Evolutionary conservation across 352 stramenopile genomes (phyloP), one percentile per base, ranked within the genome.

Genomic region (Pythium folliculosum): DNA sequence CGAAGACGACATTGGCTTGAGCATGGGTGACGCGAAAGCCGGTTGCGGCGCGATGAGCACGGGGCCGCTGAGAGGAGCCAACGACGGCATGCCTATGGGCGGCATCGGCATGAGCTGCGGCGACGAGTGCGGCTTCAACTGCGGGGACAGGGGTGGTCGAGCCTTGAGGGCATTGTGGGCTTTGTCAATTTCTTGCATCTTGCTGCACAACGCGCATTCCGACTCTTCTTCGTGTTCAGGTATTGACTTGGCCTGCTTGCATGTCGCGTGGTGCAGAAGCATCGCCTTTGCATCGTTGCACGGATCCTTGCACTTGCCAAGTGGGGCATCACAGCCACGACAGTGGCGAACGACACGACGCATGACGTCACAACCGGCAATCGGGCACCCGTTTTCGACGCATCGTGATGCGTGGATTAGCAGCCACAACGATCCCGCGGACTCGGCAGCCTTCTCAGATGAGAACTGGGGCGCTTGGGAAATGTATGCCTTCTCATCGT

Each of bases 251-350:
- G 30, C 19, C 2, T 60, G 47, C 30, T 51, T 68, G 37, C 84
- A 92, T 3, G 81, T 87, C 0, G 73, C 84, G 50, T 88, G 82
- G 59, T 92, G 84, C 1, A 92, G 69, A 32, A 91, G 67, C 81
- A 92, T 92, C 1, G 81, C 78, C 73, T 91, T 92, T 14, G 82
- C 84, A 52, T 91, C 84, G 60, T 92, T 91, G 58, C 84, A 92
- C 1, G 80, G 75, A 43, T 86, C 77, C 32, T 80, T 82, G 69
- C 84, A 92, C 44, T 78, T 82, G 12, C 81, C 82, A n/a, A 92
- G 62, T 5, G 78, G 57, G 6, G 78, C 56, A 32, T 92, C 81
- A 49, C 84, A 92, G 19, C 73, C 70, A 37, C 88, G 54, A 25
- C 84, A 92, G 51, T 91, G 84, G 22, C 78, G 80, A 14, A 91